A percentile compares a stretch with the other conserved stretches of the same genome.
These are phyloP conservation scores for Irineochytrium annulatum DNA, from an alignment of 192 early-diverging fungal species.

Conservation along the genomic window DNA sequence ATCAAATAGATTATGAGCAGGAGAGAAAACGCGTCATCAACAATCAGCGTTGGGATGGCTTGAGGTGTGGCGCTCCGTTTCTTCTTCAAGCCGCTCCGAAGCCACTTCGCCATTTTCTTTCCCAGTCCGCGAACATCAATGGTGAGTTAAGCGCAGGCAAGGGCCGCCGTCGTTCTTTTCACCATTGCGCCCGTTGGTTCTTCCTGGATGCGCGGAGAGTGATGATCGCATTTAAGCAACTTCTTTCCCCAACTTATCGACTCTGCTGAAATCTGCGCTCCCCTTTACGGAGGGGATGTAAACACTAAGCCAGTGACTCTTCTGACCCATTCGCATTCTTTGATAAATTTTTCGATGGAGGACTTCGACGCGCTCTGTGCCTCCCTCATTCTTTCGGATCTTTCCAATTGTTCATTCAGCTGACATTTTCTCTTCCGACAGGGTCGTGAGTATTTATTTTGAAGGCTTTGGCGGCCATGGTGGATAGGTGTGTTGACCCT, in stretches of 20 bases:
- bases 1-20: no score
- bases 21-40: no score
- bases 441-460: neutral
- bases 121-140: no score
- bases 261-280: constrained; percentile 5
- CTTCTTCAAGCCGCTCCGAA: no score
- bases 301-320: constrained; percentile 5
- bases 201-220: no score
- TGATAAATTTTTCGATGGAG: neutral
- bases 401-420: neutral
- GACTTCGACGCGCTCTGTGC: neutral
- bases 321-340: neutral
- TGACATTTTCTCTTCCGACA: neutral
- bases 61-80: no score
- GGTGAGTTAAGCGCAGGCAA: no score
- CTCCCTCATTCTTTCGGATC: neutral
- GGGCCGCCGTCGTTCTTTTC: no score
- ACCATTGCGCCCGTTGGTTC: no score
- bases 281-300: constrained; percentile 2
- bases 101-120: no score
- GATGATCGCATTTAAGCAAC: no score
- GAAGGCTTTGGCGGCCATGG: neutral
- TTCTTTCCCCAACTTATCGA: constrained; percentile 10
- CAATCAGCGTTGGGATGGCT: no score
- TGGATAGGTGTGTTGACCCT: neutral